A percentile compares a stretch with the other conserved stretches of the same genome.
Evolutionary conservation across 83 land plant species (phyloP).

Genomic region (Picea abies): DNA sequence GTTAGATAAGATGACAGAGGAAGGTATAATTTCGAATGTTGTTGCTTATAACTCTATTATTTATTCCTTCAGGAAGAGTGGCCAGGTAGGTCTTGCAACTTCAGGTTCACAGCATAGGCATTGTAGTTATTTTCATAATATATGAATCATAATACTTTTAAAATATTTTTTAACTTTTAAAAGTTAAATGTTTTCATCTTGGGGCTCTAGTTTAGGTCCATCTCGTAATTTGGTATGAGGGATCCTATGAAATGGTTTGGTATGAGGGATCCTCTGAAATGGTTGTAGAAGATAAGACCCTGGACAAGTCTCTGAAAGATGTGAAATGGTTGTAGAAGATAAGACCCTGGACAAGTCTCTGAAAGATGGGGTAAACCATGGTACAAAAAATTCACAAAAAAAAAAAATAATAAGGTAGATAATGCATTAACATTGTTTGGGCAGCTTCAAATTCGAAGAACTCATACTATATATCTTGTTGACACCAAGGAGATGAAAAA

Average conservation of each 20-base stretch:
- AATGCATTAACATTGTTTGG: not conserved
- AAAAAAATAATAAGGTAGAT: not conserved
- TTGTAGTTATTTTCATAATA: too few relatives aligned
- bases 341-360: not conserved
- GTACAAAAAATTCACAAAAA: not conserved
- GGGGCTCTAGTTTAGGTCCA: not conserved
- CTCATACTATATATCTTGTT: not conserved
- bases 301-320: too few relatives aligned
- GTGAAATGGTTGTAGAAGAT: not conserved
- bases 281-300: too few relatives aligned
- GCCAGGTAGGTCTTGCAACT: constrained; percentile 25
- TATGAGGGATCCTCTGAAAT: not conserved
- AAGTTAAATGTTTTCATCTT: not conserved
- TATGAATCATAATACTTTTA: too few relatives aligned
- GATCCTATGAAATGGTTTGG: too few relatives aligned
- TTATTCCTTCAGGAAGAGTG: constrained; percentile 81
- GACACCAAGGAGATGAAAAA: constrained; percentile 21
- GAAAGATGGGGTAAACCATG: not conserved
- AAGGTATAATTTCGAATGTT: constrained; percentile 90
- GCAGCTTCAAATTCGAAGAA: not conserved
- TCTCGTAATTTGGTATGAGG: not conserved
- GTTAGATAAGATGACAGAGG: constrained; percentile 84
- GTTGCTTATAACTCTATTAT: constrained; percentile 95
- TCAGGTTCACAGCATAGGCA: not conserved
- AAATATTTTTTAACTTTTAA: too few relatives aligned